A percentile compares a stretch with the other conserved stretches of the same genome.
These are phyloP conservation scores for Thymus quinquecostatus DNA, from an alignment of 257 asterid genomes.

Conservation along the genomic window DNA sequence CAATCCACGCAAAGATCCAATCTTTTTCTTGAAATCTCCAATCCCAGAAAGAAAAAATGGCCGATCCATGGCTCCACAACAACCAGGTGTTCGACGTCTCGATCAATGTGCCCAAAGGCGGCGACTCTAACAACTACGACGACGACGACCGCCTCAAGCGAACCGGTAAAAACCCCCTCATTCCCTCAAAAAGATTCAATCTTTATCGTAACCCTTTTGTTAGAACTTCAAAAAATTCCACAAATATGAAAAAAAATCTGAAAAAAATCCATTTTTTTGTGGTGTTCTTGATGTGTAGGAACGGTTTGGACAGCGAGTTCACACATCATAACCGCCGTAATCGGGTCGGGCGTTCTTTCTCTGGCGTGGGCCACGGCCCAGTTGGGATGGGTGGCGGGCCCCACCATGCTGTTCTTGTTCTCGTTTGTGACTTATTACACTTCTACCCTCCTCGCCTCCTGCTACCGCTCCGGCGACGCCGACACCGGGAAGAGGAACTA, in stretches of 20 bases:
- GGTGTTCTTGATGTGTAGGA: conserved; percentile 21
- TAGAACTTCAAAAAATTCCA: neutral
- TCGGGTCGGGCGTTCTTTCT: conserved; percentile 53
- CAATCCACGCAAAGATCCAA: neutral
- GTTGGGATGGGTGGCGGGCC: conserved; percentile 56
- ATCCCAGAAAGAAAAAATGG: conserved; percentile 25
- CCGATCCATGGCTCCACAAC: conserved; percentile 24
- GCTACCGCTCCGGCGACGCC: conserved; percentile 48
- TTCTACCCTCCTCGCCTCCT: conserved; percentile 45
- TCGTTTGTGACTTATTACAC: conserved; percentile 46
- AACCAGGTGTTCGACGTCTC: conserved; percentile 35
- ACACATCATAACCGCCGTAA: conserved; percentile 53
- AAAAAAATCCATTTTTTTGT: neutral
- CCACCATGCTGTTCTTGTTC: conserved; percentile 40
- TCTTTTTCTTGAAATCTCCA: neutral
- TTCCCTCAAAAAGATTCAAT: neutral
- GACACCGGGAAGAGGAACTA: conserved; percentile 49
- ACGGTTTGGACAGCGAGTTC: conserved; percentile 49
- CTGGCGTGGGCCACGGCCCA: conserved; percentile 54
- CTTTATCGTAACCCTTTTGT: neutral
- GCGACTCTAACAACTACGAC: conserved; percentile 35
- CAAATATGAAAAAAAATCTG: no score
- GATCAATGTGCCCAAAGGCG: conserved; percentile 32
- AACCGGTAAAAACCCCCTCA: conserved; percentile 31
- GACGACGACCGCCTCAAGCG: conserved; percentile 48